Percentiles rank a stretch among this genome's conserved stretches.
Evolutionary conservation across 2,329 filamentous ascomycete genomes (phyloP).

Genomic region (Hypoxylon rubiginosum): DNA sequence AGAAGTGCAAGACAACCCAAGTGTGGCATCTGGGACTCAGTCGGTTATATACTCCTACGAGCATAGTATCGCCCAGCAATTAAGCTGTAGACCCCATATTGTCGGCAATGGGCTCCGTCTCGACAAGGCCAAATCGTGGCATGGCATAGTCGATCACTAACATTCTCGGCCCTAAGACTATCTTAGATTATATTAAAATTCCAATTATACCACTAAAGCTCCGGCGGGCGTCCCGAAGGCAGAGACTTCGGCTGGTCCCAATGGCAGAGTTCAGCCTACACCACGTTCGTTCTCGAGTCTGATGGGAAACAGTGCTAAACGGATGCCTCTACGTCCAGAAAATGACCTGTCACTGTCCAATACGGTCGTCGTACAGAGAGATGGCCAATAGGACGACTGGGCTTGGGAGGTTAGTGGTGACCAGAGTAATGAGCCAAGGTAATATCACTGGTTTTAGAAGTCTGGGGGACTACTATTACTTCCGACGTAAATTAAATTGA

Average conservation of each 20-base stretch:
- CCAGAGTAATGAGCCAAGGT: slow-evolving; percentile 36
- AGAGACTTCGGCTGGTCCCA: slow-evolving; percentile 32
- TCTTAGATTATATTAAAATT: slow-evolving; percentile 45
- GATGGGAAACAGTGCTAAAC: slow-evolving; percentile 30
- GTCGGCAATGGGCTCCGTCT: slow-evolving; percentile 37
- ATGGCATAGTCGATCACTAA: slow-evolving; percentile 37
- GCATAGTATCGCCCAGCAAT: slow-evolving; percentile 16
- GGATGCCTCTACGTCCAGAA: slow-evolving; percentile 18
- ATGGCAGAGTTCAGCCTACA: slow-evolving; percentile 15
- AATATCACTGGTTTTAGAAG: slow-evolving; percentile 21
- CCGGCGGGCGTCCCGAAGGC: slow-evolving; percentile 37
- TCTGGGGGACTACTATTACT: slow-evolving; percentile 27
- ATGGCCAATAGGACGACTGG: slow-evolving; percentile 24
- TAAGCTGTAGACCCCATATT: slow-evolving; percentile 35
- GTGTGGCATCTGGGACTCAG: slow-evolving; percentile 31
- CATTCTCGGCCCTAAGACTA: slow-evolving; percentile 36
- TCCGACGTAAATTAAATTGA: slow-evolving; percentile 41
- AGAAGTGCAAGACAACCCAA: slow-evolving; percentile 22
- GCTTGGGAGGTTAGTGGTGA: slow-evolving; percentile 17
- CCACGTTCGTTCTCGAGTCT: slow-evolving; percentile 29
- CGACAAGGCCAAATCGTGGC: slow-evolving; percentile 41
- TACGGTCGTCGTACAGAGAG: slow-evolving; percentile 21
- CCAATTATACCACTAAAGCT: slow-evolving; percentile 36
- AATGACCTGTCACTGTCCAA: slow-evolving; percentile 28
- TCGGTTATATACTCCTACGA: slow-evolving; percentile 44